Base-by-base conservation (phyloP, 192 early-diverging fungal species). In the Funneliformis geosporum region DNA sequence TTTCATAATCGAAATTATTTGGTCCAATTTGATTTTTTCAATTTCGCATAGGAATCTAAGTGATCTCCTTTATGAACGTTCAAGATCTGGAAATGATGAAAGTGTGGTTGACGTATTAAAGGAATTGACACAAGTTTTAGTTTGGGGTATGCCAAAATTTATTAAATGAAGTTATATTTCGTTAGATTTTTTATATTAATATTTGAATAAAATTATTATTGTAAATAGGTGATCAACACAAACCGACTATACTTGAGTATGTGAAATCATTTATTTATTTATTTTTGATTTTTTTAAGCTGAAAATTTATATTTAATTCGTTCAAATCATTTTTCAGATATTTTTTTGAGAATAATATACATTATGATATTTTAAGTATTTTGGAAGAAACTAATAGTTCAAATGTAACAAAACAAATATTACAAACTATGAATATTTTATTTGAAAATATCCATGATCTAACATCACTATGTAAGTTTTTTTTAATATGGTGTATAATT, bases 391-490 rank as follows among this genome's bases (percentile, higher is more conserved):
- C 46, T 21, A 59, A 78, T 46, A 83, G 83, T 72, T 77, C 81
- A 47, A 50, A 78, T 39, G 47, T 85, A 25, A 83, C 83, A 33
- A 82, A 83, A 10, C 84, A 84, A 55, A 76, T 90, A 50, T 80
- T 89, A 0, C 82, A 84, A 27, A 89, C 89, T 0, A 86, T 87
- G 87, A 89, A 89, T 60, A 87, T 89, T 46, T 83, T 89, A 76
- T 85, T 88, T 64, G 88, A 89, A 61, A 86, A 85, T 50, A 82
- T 87, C 5, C 83, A 86, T 43, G 83, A 82, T 42, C 61, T 67
- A 28, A 73, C 82, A 23, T 84, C 87, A 46, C 47, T 89, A 8
- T 89, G 87, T 88, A 76, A 47, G 84, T 75, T 33, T 38, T 47
- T 42, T 60, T 40, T 16, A n/a, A 75, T 33, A 55, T 25, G 27